Percentiles rank a stretch among this genome's conserved stretches.
phyloP scores from a whole-genome alignment of 371 early-diverging fungal species.

The Dentiscutata heterogama region DNA sequence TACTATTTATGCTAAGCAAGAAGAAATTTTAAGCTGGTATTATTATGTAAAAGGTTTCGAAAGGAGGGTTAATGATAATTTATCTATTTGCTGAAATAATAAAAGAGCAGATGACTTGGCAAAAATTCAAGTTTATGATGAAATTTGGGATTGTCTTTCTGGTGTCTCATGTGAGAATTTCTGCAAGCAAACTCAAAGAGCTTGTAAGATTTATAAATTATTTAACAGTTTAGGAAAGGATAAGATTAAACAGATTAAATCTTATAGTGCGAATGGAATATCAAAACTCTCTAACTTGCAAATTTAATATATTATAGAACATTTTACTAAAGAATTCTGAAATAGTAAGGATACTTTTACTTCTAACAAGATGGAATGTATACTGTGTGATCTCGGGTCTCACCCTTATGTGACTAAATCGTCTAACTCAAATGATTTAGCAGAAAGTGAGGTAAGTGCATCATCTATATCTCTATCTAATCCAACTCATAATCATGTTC shows the following conservation, averaged over 20 bases:
- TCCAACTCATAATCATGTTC: too few species aligned
- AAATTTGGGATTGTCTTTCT: conserved; percentile 17
- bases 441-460: too few species aligned
- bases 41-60: conserved; percentile 27
- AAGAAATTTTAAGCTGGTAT: conserved; percentile 38
- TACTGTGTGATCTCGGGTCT: too few species aligned
- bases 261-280: conserved; percentile 20
- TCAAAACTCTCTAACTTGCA: conserved; percentile 37
- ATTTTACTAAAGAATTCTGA: background rate
- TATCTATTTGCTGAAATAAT: too few species aligned
- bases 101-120: background rate
- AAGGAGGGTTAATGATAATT: conserved; percentile 17
- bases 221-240: background rate
- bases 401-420: too few species aligned
- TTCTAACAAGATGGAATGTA: background rate
- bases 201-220: background rate
- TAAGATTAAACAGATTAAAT: background rate
- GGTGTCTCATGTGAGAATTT: background rate
- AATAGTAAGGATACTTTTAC: background rate
- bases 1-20: background rate
- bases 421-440: too few species aligned
- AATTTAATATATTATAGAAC: conserved; percentile 17
- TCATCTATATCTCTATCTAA: too few species aligned
- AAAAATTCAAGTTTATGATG: background rate
- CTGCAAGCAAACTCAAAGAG: background rate